Evolutionary conservation across 106 monocot genomes (phyloP), one percentile per base, ranked within the genome.

Genomic region (Phalaenopsis aphrodite): DNA sequence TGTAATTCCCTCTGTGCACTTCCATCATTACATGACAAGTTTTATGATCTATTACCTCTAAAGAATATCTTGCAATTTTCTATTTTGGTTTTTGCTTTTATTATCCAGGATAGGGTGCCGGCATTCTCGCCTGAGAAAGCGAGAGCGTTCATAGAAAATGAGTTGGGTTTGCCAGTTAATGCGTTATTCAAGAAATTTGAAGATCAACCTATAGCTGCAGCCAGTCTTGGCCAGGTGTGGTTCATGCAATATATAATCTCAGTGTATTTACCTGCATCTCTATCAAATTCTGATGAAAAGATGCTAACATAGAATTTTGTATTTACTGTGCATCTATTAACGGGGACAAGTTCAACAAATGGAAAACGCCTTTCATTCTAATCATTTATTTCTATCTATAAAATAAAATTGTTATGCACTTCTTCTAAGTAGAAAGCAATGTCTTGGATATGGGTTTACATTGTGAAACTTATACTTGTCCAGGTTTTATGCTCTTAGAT

Each of bases 201-300:
- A 84, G 94, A 94, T 66, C 82, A 39, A 8, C 98, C 98, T 16
- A 91, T 94, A 55, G 98, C 98, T 83, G 98, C 98, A 5, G 98
- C 98, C 77, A 99, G 98, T 86, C 98, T 99, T 83, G 98, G 94
- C 83, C 98, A 99, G 94, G 98, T 99, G 77, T 84, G 79, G 69
- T 78, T 39, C 61, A 18, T 55, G 3, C 64, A 69, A 23, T 64
- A n/a, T 84, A 52, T 24, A 7, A 8, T 30, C 23, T 49, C 57
- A 80, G 2, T 6, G 4, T 49, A 17, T 41, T 43, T 38, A 37
- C 6, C 38, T 39, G 4, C 12, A 14, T 37, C 0, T 36, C 1
- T 69, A 69, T 18, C 69, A 69, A 69, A 3, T 52, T 12, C 11
- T 21, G n/a, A n/a, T 61, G 61, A 39, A 69, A 52, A 0, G 52